Base-by-base conservation (phyloP, 1,139 yeast species). In the Maudiozyma humilis region DNA sequence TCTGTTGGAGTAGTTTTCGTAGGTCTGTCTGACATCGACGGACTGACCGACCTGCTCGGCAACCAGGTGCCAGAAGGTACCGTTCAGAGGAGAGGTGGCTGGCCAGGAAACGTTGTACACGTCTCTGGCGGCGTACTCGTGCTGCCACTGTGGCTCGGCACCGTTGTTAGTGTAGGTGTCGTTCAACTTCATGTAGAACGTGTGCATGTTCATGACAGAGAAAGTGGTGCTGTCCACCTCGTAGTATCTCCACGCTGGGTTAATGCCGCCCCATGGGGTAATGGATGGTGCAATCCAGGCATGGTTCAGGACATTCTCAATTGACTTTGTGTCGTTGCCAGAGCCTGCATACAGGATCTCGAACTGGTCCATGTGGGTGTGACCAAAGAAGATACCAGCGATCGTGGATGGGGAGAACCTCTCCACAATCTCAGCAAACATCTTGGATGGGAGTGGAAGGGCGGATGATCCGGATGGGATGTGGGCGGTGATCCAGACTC, bases 311-410 rank as follows among this genome's bases (percentile, higher is more conserved):
- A n/a, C n/a, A n/a, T n/a, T n/a, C n/a, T n/a, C n/a, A n/a, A n/a
- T n/a, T n/a, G n/a, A n/a, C n/a, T n/a, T n/a, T n/a, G n/a, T n/a
- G n/a, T n/a, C n/a, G n/a, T n/a, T n/a, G n/a, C n/a, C n/a, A n/a
- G n/a, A n/a, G n/a, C n/a, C n/a, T n/a, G 25, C 25, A 34, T 34
- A 34, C 14, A 34, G 4, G 14, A 34, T 34, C n/a, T 34, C 36
- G n/a, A 34, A 34, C 20, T 34, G 36, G n/a, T 34, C 36, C 13
- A 14, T 34, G n/a, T 34, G 36, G 4, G 36, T 34, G 18, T 34
- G 36, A 34, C 36, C 36, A 34, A 34, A 34, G 36, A 34, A 34
- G 14, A 34, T 17, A 34, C 36, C 36, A 14, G 25, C 36, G n/a
- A 34, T 34, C 4, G 36, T 17, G 2, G 25, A 34, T 1, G 36